phyloP scores from a whole-genome alignment of 148 eudicot genomes.

The Rhododendron mucronatum region DNA sequence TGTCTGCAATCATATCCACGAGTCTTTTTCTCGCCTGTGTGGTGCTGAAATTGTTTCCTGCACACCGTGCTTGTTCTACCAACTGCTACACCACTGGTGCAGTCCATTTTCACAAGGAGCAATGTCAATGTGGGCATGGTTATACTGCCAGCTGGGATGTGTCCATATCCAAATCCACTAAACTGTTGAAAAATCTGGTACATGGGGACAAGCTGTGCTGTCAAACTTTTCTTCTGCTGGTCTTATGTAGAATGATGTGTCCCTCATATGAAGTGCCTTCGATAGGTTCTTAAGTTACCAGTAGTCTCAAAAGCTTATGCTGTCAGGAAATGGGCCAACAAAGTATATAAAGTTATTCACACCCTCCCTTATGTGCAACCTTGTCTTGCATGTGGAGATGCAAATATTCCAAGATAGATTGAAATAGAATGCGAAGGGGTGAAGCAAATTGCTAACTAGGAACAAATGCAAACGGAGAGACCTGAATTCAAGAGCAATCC shows the following conservation, averaged over 20 bases:
- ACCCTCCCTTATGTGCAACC: neutral
- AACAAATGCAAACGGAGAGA: neutral
- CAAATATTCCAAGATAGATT: neutral
- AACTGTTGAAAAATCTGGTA: neutral
- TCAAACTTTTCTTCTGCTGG: neutral
- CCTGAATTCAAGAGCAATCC: neutral
- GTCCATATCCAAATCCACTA: neutral
- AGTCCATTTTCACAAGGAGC: neutral
- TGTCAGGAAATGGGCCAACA: neutral
- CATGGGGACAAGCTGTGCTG: neutral
- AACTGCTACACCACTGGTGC: neutral
- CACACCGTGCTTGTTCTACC: neutral
- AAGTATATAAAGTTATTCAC: neutral
- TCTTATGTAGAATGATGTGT: neutral
- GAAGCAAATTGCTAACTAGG: neutral
- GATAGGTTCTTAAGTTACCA: neutral
- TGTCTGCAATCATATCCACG: neutral
- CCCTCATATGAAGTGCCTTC: neutral
- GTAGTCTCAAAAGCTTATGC: neutral
- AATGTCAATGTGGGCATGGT: neutral
- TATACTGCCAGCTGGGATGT: neutral
- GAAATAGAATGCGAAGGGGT: neutral
- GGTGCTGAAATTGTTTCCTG: neutral
- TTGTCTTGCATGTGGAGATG: neutral
- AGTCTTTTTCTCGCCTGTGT: neutral